phyloP scores from a whole-genome alignment of 1,284 basidiomycete genomes.

The Tilletia walkeri region DNA sequence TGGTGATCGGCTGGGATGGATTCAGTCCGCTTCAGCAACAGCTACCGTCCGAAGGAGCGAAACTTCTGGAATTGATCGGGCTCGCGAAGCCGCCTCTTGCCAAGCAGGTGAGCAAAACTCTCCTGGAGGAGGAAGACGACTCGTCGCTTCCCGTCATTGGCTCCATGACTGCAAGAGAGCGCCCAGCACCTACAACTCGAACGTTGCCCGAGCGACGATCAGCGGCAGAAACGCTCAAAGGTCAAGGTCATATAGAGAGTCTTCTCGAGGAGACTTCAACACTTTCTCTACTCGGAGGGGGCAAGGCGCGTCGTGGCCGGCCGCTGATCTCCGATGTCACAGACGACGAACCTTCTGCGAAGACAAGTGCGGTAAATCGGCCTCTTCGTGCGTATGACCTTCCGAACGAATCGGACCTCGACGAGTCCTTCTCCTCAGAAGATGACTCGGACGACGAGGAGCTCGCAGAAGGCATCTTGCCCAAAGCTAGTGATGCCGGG shows the following conservation, averaged over 20 bases:
- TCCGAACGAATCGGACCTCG: constrained; percentile 4
- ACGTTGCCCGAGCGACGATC: neutral
- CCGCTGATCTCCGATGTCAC: constrained; percentile 12
- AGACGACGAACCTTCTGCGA: neutral
- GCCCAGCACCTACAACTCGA: neutral
- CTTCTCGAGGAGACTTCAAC: constrained; percentile 3
- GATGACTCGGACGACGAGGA: constrained; percentile 21
- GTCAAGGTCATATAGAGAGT: neutral
- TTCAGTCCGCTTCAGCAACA: neutral
- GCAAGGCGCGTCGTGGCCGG: neutral
- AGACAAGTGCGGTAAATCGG: neutral
- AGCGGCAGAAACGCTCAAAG: neutral
- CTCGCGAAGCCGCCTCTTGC: neutral
- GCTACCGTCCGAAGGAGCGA: neutral
- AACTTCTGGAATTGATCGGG: neutral
- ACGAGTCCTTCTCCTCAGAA: constrained; percentile 24
- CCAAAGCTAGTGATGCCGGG: neutral
- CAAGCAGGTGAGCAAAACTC: neutral
- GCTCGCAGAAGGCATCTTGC: constrained; percentile 14
- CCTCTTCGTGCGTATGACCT: constrained; percentile 5
- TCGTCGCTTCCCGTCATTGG: neutral
- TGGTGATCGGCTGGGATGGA: constrained; percentile 23
- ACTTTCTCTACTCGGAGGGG: neutral
- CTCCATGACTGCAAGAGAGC: neutral
- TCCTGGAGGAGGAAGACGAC: neutral